Evolutionary conservation across 345 rosid species (phyloP).

Genomic region (Linum lewisii): DNA sequence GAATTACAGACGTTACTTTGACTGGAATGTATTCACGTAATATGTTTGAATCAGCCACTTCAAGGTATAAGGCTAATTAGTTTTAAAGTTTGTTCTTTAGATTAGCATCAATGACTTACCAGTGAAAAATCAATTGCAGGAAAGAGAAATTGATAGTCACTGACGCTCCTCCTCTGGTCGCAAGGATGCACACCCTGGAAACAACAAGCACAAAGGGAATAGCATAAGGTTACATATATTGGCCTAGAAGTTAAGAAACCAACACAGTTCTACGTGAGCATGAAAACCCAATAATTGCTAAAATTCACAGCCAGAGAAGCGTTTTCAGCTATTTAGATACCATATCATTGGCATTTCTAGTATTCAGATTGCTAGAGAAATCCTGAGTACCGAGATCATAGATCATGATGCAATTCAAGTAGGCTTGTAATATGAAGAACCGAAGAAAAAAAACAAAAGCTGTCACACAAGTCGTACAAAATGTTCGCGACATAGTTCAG

Average conservation of each 20-base stretch:
- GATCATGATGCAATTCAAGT: neutral
- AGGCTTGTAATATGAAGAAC: neutral
- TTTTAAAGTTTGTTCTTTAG: conserved; percentile 23
- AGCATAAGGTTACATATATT: neutral
- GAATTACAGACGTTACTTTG: conserved; percentile 17
- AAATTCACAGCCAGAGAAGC: neutral
- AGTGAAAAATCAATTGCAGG: conserved; percentile 90
- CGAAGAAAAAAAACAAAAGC: neutral
- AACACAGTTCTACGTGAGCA: neutral
- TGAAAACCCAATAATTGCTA: neutral
- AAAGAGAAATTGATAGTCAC: conserved; percentile 74
- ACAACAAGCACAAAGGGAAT: conserved; percentile 2
- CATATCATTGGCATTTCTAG: neutral
- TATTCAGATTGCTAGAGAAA: neutral
- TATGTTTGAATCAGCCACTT: conserved; percentile 6
- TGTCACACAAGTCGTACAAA: conserved; percentile 37
- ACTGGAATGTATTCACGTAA: neutral
- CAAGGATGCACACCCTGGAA: conserved; percentile 91
- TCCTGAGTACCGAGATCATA: neutral
- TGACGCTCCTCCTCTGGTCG: conserved; percentile 62
- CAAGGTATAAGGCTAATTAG: neutral
- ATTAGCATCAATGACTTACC: conserved; percentile 41
- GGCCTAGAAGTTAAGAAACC: neutral
- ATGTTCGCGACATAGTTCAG: conserved; percentile 93
- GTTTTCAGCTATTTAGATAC: neutral